phyloP scores from a whole-genome alignment of 768 basidiomycete species.

The Boletus subparvulus region DNA sequence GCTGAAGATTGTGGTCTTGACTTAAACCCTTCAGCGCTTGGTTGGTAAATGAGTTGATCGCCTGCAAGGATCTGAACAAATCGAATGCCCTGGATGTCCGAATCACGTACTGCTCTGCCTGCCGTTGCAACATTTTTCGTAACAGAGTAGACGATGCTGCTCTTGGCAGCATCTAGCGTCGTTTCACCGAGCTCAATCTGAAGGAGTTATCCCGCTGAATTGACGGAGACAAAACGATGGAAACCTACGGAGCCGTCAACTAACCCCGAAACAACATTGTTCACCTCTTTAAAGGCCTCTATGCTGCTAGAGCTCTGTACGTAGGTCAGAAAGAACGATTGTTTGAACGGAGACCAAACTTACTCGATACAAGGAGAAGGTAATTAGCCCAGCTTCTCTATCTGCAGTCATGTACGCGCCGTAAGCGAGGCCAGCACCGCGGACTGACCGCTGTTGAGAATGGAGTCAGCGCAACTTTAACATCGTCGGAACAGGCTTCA shows the following conservation, averaged over 20 bases:
- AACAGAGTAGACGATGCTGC: slow-evolving; percentile 83
- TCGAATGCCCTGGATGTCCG: neutral
- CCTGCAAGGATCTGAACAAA: slow-evolving; percentile 43
- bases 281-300: slow-evolving; percentile 78
- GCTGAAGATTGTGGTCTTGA: slow-evolving; percentile 67
- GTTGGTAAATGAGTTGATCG: slow-evolving; percentile 80
- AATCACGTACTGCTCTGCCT: slow-evolving; percentile 70
- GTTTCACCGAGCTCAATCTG: slow-evolving; percentile 82
- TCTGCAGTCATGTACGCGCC: slow-evolving; percentile 79
- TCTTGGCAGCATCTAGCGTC: slow-evolving; percentile 87
- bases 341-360: slow-evolving; percentile 22
- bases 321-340: neutral
- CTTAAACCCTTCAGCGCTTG: slow-evolving; percentile 87
- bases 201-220: slow-evolving; percentile 1
- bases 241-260: slow-evolving; percentile 74
- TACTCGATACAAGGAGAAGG: slow-evolving; percentile 78
- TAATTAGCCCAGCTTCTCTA: slow-evolving; percentile 73
- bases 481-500: neutral
- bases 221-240: neutral
- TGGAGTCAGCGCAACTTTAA: slow-evolving; percentile 6
- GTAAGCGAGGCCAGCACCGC: slow-evolving; percentile 93
- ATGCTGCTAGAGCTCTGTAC: slow-evolving; percentile 75
- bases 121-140: slow-evolving; percentile 82
- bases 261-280: slow-evolving; percentile 73
- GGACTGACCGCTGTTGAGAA: slow-evolving; percentile 69